phyloP scores from a whole-genome alignment of 1,139 yeast species.

The Taiozyma onychis region DNA sequence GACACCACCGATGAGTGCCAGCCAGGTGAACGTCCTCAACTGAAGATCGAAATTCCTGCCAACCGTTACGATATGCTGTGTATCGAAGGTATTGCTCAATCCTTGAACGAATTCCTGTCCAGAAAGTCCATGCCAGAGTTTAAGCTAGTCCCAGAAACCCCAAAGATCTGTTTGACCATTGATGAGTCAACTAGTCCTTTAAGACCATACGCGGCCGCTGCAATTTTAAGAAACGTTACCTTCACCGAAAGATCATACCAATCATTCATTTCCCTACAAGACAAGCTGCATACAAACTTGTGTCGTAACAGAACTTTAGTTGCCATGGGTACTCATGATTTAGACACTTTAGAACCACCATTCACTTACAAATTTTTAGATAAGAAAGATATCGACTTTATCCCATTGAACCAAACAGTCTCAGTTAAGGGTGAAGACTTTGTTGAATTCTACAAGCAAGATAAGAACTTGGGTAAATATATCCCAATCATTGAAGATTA shows the following conservation, averaged over 20 bases:
- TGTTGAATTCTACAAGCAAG: constrained; percentile 87
- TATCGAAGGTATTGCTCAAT: constrained; percentile 96
- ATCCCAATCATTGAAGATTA: constrained; percentile 84
- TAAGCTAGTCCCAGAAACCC: constrained; percentile 53
- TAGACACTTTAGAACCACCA: constrained; percentile 76
- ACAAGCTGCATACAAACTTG: constrained; percentile 88
- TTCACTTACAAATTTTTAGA: constrained; percentile 83
- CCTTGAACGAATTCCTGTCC: constrained; percentile 86
- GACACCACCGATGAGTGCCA: constrained; percentile 75
- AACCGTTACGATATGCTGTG: constrained; percentile 97
- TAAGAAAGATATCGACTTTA: constrained; percentile 73
- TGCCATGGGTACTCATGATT: constrained; percentile 97
- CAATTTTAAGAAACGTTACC: constrained; percentile 75
- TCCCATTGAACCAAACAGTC: constrained; percentile 81
- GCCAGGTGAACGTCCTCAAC: constrained; percentile 87
- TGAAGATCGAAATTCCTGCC: constrained; percentile 96
- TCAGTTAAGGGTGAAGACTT: constrained; percentile 71
- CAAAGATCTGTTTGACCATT: constrained; percentile 63
- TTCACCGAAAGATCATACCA: constrained; percentile 85
- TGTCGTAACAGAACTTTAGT: constrained; percentile 97
- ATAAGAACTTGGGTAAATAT: constrained; percentile 84
- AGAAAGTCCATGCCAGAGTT: constrained; percentile 59
- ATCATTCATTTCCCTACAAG: constrained; percentile 93
- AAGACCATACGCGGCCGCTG: constrained; percentile 94
- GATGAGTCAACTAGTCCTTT: constrained; percentile 65